Conservation (phyloP, 2,329 filamentous ascomycete species). For the Monilinia polystroma region DNA sequence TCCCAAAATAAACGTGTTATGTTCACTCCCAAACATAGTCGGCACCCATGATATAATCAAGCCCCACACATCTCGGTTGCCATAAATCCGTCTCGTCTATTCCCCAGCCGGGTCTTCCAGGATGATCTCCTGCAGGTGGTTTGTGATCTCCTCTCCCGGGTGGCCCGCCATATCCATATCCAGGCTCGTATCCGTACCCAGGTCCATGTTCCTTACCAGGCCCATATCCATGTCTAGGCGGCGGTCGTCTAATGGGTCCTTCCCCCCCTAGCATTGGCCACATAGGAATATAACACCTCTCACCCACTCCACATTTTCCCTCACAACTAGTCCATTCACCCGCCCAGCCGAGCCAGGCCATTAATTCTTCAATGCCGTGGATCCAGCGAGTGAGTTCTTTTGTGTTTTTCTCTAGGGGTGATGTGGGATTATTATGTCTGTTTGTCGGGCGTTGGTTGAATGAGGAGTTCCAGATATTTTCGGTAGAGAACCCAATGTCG, state of each 20-base stretch:
- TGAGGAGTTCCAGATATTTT: constrained; percentile 42
- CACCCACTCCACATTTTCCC: constrained; percentile 45
- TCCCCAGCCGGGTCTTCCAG: constrained; percentile 18
- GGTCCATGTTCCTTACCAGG: constrained; percentile 7
- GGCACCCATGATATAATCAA: constrained; percentile 29
- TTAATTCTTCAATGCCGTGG: constrained; percentile 42
- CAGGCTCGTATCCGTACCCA: constrained; percentile 14
- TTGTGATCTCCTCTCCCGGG: constrained; percentile 22
- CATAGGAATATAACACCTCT: constrained; percentile 52
- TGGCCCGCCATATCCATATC: constrained; percentile 22
- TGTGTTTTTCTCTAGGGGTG: neutral
- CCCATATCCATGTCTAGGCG: neutral
- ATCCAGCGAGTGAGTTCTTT: constrained; percentile 37
- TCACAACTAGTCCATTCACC: constrained; percentile 47
- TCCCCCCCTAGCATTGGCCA: constrained; percentile 44
- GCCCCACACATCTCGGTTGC: constrained; percentile 35
- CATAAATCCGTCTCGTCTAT: constrained; percentile 34
- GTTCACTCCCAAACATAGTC: too few species aligned
- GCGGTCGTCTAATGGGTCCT: constrained; percentile 3
- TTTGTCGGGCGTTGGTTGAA: neutral
- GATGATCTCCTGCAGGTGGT: neutral
- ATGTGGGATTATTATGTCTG: neutral
- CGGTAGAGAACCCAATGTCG: constrained; percentile 46
- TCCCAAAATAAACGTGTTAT: too few species aligned
- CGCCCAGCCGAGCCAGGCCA: constrained; percentile 53